Percentiles rank a stretch among this genome's conserved stretches.
These are phyloP conservation scores for Apophysomyces ossiformis DNA, from an alignment of 371 early-diverging fungal genomes.

Conservation along the genomic window DNA sequence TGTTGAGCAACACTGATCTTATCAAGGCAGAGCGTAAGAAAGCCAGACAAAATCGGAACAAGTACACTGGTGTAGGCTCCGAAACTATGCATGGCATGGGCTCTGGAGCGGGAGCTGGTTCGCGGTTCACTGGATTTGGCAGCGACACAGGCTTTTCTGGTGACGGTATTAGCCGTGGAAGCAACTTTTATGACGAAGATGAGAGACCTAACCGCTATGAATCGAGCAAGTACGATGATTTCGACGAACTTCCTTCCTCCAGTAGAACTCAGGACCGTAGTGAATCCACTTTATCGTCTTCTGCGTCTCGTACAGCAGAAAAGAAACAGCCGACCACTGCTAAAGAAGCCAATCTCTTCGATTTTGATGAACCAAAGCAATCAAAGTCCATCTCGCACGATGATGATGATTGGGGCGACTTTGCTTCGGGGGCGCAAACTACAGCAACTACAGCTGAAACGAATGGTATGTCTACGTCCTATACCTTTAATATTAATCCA, in stretches of 20 bases:
- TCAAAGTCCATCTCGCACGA: conserved; percentile 20
- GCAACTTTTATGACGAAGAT: conserved; percentile 36
- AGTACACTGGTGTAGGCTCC: conserved; percentile 81
- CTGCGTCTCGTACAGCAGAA: conserved; percentile 23
- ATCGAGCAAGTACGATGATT: conserved; percentile 30
- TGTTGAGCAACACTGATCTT: conserved; percentile 74
- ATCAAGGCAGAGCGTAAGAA: conserved; percentile 87
- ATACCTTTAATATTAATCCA: neutral
- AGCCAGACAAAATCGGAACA: conserved; percentile 85
- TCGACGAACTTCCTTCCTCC: conserved; percentile 20
- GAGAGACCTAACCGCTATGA: conserved; percentile 30
- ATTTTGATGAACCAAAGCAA: conserved; percentile 54
- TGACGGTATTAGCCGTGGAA: conserved; percentile 37
- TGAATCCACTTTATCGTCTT: conserved; percentile 19
- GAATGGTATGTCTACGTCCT: neutral
- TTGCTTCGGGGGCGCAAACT: conserved; percentile 35
- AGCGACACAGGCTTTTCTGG: conserved; percentile 36
- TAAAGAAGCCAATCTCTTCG: conserved; percentile 63
- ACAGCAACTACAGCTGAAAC: neutral
- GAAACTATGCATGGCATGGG: conserved; percentile 54
- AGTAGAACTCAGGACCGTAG: conserved; percentile 5
- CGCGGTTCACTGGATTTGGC: conserved; percentile 53
- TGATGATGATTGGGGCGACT: conserved; percentile 66
- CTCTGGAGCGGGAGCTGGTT: conserved; percentile 13
- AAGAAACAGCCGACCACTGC: conserved; percentile 25